Conservation (phyloP, 2,329 filamentous ascomycete genomes). For the Alternaria conjuncta region DNA sequence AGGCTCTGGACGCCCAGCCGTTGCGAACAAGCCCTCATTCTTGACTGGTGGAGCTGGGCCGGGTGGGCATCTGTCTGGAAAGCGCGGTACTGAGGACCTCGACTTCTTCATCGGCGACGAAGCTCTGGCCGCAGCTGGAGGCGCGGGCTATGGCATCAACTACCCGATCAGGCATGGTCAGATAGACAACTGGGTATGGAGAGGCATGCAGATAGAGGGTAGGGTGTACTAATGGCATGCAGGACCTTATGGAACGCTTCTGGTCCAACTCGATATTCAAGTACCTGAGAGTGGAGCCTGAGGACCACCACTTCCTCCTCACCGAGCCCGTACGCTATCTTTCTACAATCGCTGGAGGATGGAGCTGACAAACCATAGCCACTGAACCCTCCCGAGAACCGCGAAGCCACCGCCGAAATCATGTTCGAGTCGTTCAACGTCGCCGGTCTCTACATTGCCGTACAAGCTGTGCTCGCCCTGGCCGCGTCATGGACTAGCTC, state of each 20-base stretch:
- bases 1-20: conserved; percentile 85
- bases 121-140: conserved; percentile 80
- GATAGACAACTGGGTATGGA: conserved; percentile 93
- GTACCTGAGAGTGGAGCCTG: conserved; percentile 95
- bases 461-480: conserved; percentile 94
- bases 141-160: conserved; percentile 93
- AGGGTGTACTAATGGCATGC: conserved; percentile 20
- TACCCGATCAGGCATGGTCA: conserved; percentile 98
- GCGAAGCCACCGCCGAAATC: conserved; percentile 98
- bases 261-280: conserved; percentile 99
- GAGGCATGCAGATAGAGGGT: background rate
- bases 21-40: conserved; percentile 95
- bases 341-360: background rate
- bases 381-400: conserved; percentile 96
- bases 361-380: conserved; percentile 64
- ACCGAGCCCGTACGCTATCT: conserved; percentile 81
- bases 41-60: conserved; percentile 88
- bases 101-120: conserved; percentile 99
- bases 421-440: conserved; percentile 99
- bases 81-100: conserved; percentile 95
- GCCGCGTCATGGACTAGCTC: conserved; percentile 98
- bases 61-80: conserved; percentile 80
- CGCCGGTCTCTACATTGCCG: conserved; percentile 96
- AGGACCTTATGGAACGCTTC: conserved; percentile 99
- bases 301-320: conserved; percentile 97